A percentile compares a stretch with the other conserved stretches of the same genome.
Conservation (phyloP, 2,329 filamentous ascomycete species). For the Penicillium sp. region DNA sequence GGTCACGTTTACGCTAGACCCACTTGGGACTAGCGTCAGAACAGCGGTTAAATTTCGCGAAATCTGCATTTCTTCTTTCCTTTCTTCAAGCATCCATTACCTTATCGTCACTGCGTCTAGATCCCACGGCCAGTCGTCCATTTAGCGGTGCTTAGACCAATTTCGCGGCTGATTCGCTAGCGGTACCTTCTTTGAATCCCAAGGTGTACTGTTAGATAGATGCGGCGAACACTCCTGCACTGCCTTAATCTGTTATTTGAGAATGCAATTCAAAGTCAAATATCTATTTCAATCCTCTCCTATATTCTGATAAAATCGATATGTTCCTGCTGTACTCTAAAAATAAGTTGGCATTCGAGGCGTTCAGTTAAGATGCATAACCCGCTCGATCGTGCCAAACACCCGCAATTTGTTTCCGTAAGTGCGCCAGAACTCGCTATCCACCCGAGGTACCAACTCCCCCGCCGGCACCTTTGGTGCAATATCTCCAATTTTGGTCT, state of each 20-base stretch:
- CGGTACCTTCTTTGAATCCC: constrained; percentile 71
- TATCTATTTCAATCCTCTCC: not conserved
- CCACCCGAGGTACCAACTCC: constrained; percentile 53
- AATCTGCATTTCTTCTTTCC: constrained; percentile 35
- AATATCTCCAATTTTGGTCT: constrained; percentile 12
- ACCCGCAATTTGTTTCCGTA: constrained; percentile 39
- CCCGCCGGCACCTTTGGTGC: constrained; percentile 31
- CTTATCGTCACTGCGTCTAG: constrained; percentile 90
- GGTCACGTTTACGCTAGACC: constrained; percentile 37
- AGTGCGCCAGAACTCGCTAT: constrained; percentile 54
- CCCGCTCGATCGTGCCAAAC: constrained; percentile 59
- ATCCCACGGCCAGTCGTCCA: constrained; percentile 81
- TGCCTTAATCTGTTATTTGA: not conserved
- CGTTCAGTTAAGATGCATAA: constrained; percentile 32
- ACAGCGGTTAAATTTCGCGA: constrained; percentile 27
- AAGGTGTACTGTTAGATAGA: constrained; percentile 97
- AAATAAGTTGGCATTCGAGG: not conserved
- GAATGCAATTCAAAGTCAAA: not conserved
- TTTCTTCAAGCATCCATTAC: constrained; percentile 68
- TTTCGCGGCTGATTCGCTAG: constrained; percentile 95
- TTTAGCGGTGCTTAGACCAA: constrained; percentile 86
- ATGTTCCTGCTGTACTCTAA: too few relatives aligned
- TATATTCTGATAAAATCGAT: not conserved
- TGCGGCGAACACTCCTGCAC: constrained; percentile 69
- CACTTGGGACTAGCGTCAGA: constrained; percentile 21